Base-by-base conservation (phyloP, 805 yeast species). In the Candida manassasensis region DNA sequence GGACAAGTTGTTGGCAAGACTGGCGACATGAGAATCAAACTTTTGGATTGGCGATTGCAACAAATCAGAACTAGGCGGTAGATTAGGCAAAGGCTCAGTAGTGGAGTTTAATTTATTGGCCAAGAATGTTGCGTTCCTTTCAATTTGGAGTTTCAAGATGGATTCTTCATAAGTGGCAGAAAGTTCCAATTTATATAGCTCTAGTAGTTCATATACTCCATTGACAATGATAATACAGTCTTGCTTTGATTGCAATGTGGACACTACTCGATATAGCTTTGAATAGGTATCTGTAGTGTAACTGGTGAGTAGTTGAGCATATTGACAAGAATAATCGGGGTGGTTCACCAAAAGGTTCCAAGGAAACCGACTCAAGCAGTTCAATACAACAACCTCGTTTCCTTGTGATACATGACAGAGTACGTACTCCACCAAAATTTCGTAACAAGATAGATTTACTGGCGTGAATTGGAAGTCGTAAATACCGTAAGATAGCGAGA, bases 391-490 rank as follows among this genome's bases (percentile, higher is more conserved):
- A 11, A 59, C 61, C n/a, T 27, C 7, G 5, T 14, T 12, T 4
- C 25, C 33, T 9, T 12, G n/a, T 11, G 4, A 16, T 14, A 30
- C 14, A 21, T 30, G 33, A n/a, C 33, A 30, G 8, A 30, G 26
- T 7, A 30, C 21, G 26, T 21, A 30, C 14, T 30, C 33, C 4
- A 30, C 17, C n/a, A 30, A n/a, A 5, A 30, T 21, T 30, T 30
- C 18, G 15, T 21, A 19, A 6, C 19, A 11, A 12, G 33, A 12
- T 30, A 30, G 10, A 21, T 30, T 30, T 19, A 13, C 52, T 3
- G 71, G 68, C n/a, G 61, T 59, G 2, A 60, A 40, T 42, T 64
- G 70, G 40, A 64, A 44, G 38, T 65, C 71, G 33, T 55, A 53
- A 6, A 66, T 43, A 8, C 62, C 59, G n/a, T 21, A 4, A 10